Evolutionary conservation across 306 rosid genomes (phyloP), one percentile per base, ranked within the genome.

Genomic region (Casuarina glauca): DNA sequence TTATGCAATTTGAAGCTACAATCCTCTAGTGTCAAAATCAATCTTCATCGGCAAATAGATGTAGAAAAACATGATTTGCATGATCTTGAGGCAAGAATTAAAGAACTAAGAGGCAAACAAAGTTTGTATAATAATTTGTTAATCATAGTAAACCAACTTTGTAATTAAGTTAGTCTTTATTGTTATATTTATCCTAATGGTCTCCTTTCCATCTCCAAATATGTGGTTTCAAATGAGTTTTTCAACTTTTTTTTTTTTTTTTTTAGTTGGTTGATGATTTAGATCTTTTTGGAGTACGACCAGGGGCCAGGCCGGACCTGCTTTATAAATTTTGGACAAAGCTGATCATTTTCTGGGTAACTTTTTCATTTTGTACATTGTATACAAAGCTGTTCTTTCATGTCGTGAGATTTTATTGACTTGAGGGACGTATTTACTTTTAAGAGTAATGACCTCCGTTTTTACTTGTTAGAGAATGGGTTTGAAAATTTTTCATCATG

Each of bases 1-100:
- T 61, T 19, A 79, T 77, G 74, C 91, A 93, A 97, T 93, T 88
- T 69, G 96, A 95, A 78, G 93, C 95, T 20, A 80, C 86, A 42
- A 88, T 83, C 58, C 93, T 95, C 50, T 94, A 95, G 69, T 81
- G 80, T 77, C 94, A 95, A 80, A 95, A 95, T 76, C 97, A 95
- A 85, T 73, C 97, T 95, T 74, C 92, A 84, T 85, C 97, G 87
- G 77, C 90, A 88, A 85, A 91, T 82, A 73, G 93, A 93, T 36
- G 36, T 63, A 49, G 93, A 95, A 73, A 95, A 91, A 82, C 86
- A 87, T 9, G 91, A 88, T 74, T 81, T 95, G 86, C 94, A 79
- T 62, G 92, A 86, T 35, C 90, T 95, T 42, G 93, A 91, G 76
- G 83, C 69, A 11, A 90, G 88, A 63, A 82, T 90, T 36, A 78